Conservation (phyloP, 2,329 filamentous ascomycete genomes). For the Coniosporium tulheliwenetii region DNA sequence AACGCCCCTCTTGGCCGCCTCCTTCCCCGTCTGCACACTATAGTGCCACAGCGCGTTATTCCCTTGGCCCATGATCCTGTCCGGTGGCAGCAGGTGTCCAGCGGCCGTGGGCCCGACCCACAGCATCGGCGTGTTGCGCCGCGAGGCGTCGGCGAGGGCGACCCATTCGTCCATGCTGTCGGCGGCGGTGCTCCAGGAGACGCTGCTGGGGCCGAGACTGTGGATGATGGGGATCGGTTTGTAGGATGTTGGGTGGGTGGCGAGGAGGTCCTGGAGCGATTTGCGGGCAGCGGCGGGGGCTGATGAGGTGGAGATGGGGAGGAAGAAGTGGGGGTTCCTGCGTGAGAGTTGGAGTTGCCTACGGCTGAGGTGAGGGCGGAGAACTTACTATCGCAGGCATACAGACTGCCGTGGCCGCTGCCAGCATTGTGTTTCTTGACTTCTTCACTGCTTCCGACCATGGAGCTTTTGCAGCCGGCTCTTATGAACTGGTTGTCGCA, state of each 20-base stretch:
- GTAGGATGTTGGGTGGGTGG: slow-evolving; percentile 15
- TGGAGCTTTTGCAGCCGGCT: slow-evolving; percentile 14
- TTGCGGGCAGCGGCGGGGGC: slow-evolving; percentile 11
- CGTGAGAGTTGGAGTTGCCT: slow-evolving; percentile 2
- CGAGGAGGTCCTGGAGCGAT: slow-evolving; percentile 16
- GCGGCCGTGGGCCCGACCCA: slow-evolving; percentile 25
- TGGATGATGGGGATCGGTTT: slow-evolving; percentile 24
- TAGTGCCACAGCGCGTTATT: slow-evolving; percentile 24
- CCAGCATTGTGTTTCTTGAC: slow-evolving; percentile 1
- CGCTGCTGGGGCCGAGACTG: slow-evolving; percentile 19
- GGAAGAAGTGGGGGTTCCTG: slow-evolving; percentile 21
- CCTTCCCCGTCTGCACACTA: slow-evolving; percentile 15
- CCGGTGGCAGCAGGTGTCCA: slow-evolving; percentile 17
- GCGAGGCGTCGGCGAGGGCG: slow-evolving; percentile 16
- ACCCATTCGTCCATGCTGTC: slow-evolving; percentile 25
- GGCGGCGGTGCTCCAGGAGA: slow-evolving; percentile 12
- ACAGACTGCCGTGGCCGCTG: slow-evolving; percentile 7
- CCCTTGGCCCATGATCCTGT: slow-evolving; percentile 13
- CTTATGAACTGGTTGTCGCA: slow-evolving; percentile 26
- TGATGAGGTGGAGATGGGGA: slow-evolving; percentile 16
- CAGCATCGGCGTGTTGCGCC: slow-evolving; percentile 24
- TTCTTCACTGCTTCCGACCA: slow-evolving; percentile 9
- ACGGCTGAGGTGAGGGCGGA: not conserved
- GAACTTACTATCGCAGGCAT: slow-evolving; percentile 7
- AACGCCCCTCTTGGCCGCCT: slow-evolving; percentile 19